Base-by-base conservation (phyloP, 2,329 filamentous ascomycete genomes). In the Fusarium devonianum region DNA sequence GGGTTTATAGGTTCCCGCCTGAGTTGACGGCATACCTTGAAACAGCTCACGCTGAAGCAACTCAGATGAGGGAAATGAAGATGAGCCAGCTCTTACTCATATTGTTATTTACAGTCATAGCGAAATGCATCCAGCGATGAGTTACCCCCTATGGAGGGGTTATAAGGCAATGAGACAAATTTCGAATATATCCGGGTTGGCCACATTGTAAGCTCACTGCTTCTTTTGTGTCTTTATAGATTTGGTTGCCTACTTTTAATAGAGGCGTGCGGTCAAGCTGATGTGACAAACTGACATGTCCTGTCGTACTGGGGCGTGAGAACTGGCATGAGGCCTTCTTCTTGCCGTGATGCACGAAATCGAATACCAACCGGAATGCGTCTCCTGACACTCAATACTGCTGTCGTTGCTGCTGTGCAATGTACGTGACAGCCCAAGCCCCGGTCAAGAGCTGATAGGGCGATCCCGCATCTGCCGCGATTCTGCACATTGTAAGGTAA, bases 291-390 rank as follows among this genome's bases (percentile, higher is more conserved):
- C 33, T 42, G 38, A 53, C 36, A 38, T 19, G 23, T 39, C 29
- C 28, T 40, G 21, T 43, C 22, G 21, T 19, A 46, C 42, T 25
- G 14, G 37, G 38, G 28, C 34, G 47, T 26, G 18, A 22, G 21
- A 10, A 23, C 36, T 30, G 10, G n/a, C 26, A 48, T 60, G 52
- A 59, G 56, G 56, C 56, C 56, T 18, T 52, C 46, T 16, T 16
- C 17, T 53, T 57, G 56, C 19, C 35, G 56, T 60, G 56, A 46
- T 49, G 56, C 56, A 57, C 22, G 42, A 49, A 57, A 60, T 59
- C 47, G 35, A 33, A 34, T 26, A 50, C 56, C 56, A 58, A 59
- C 51, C 50, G 36, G 51, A 46, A 26, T 29, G 30, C 40, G 13
- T 33, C 45, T 47, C 29, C 29, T 35, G 34, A 19, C 42, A 38